Evolutionary conservation across 495 filamentous ascomycete species (phyloP), one percentile per base, ranked within the genome.

Genomic region (Chaetomidium leptoderma): DNA sequence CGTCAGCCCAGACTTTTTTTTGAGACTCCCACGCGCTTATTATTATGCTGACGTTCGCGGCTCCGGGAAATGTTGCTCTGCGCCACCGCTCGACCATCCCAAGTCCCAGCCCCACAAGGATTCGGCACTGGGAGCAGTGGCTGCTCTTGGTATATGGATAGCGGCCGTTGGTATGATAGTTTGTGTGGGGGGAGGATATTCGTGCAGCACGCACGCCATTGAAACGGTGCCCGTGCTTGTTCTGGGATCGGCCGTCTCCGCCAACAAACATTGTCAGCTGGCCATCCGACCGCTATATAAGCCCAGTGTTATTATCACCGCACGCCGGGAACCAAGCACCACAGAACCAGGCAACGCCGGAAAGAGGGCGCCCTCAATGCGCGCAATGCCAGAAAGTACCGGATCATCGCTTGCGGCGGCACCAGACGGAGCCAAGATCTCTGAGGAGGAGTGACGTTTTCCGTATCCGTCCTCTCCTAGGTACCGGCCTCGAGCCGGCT

Each of bases 361-460:
- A 13, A n/a, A 49, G 29, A 49, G 17, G 30, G 3, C 29, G 9
- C 40, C 32, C 33, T 44, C 39, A 33, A 59, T 50, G 46, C 56
- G 35, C 56, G 51, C 59, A 39, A 42, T 23, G 17, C 40, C 55
- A 50, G 13, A 56, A 59, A 60, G 55, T 60, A 60, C 61, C 61
- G 64, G 58, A 63, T 52, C 49, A 21, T 55, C 48, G 26, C 58
- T 57, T 48, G 43, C 46, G 32, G 27, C 49, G 30, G 29, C 53
- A 39, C 39, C 23, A 54, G 17, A 29, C 36, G 24, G 23, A 42
- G n/a, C 49, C 27, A 17, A 30, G 3, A 9, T 40, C 14, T 32
- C 29, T 23, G 33, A 35, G 14, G 21, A 44, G n/a, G n/a, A 24
- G 23, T 2, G 9, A 33, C 43, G 13, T 39, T 40, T 30, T 16